Evolutionary conservation across 1,284 basidiomycete genomes (phyloP).

Genomic region (Sporisorium iseilematis-ciliati): DNA sequence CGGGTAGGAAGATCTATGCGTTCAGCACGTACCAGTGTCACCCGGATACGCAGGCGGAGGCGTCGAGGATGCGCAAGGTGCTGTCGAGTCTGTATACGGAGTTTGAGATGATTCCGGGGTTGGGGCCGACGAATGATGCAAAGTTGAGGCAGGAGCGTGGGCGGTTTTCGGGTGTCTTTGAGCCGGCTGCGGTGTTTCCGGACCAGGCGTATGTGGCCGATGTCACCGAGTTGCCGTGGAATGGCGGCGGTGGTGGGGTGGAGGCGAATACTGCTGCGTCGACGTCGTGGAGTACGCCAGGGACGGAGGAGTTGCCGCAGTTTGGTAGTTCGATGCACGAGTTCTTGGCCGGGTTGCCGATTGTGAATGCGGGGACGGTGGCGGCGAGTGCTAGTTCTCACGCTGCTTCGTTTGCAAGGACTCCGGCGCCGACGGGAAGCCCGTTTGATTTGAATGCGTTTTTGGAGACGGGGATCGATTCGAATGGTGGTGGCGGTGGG

Average conservation of each 20-base stretch:
- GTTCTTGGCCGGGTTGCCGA: conserved; percentile 31
- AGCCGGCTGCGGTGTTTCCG: conserved; percentile 23
- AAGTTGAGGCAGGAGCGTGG: conserved; percentile 27
- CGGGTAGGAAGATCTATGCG: conserved; percentile 37
- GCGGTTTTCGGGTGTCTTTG: conserved; percentile 34
- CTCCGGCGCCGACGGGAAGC: conserved; percentile 17
- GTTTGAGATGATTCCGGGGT: conserved; percentile 43
- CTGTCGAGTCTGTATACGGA: conserved; percentile 27
- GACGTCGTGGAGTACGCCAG: conserved; percentile 30
- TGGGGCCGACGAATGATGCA: conserved; percentile 33
- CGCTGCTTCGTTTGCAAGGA: conserved; percentile 24
- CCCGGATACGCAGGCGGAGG: conserved; percentile 37
- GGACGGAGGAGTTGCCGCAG: conserved; percentile 22
- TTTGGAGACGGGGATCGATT: conserved; percentile 32
- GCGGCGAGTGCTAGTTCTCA: conserved; percentile 18
- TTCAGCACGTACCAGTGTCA: conserved; percentile 43
- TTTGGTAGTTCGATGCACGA: conserved; percentile 31
- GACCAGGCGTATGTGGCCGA: conserved; percentile 16
- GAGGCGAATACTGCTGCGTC: conserved; percentile 10
- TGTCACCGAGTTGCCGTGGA: conserved; percentile 29
- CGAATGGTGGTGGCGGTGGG: neutral
- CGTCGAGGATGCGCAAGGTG: conserved; percentile 27
- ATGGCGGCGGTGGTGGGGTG: neutral
- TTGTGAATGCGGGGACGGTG: conserved; percentile 16
- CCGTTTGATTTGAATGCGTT: conserved; percentile 50